Base-by-base conservation (phyloP, 2,329 filamentous ascomycete genomes). In the Escovopsis sp. region DNA sequence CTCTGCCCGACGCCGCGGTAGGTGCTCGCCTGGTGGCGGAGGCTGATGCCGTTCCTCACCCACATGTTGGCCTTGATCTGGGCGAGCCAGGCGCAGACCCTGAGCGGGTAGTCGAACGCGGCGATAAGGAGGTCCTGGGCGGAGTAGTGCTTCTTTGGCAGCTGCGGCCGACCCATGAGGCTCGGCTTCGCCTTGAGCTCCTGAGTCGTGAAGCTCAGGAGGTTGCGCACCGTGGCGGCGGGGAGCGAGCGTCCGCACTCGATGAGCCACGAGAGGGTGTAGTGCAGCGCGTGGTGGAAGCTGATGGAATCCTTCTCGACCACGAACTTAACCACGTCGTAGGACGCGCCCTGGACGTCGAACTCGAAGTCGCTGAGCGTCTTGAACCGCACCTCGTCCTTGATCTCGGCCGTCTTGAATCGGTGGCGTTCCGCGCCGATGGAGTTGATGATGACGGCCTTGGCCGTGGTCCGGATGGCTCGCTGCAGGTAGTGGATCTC, bases 11-110 rank as follows among this genome's bases (percentile, higher is more conserved):
- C 85, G 28, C 85, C 87, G 13, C 86, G 78, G 53, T 98, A 98
- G 14, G 87, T 90, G 35, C 81, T 81, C 53, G 92, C 90, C 57
- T 98, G 90, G 54, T 98, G 90, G 27, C 88, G 76, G 35, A 98
- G 70, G 48, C 88, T 96, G 51, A 98, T 85, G 2, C 90, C 90
- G 52, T 98, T 98, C 37, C 90, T 77, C 43, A 98, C 88, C 90
- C 92, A 98, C 77, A 96, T 93, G 35, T 86, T 84, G 14, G 88
- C 86, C 55, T 93, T 94, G 76, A 98, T 96, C 61, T 98, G 92
- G 5, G 90, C 83, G 23, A 98, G 66, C 90, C 90, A 98, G 15
- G 85, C 86, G 53, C 86, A 94, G 1, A 96, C 87, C 35, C 92
- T 73, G 4, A 98, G 65, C 1, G 92, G 88, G 48, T 84, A 94